Evolutionary conservation across 768 basidiomycete species (phyloP), one percentile per base, ranked within the genome.

Genomic region (Neoboletus brunneissimus): DNA sequence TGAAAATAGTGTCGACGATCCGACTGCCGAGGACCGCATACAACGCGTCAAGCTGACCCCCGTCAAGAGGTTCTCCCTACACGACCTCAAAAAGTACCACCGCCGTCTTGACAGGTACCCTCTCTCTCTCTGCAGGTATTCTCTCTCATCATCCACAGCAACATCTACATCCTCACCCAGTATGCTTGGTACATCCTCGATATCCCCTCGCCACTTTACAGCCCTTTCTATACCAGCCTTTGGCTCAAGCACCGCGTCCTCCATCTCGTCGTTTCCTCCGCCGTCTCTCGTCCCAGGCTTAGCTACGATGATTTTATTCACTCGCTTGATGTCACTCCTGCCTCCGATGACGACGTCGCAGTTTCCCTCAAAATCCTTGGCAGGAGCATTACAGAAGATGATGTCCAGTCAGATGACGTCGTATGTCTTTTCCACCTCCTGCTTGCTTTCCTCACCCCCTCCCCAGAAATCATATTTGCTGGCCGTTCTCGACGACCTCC

Each of bases 121-220:
- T 3, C 16, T 42, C 27, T 52, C n/a, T 16, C n/a, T 37, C 35
- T 41, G 3, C 18, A 15, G 11, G 7, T 44, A 20, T 46, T 2
- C 22, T 5, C 32, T 53, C 61, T 72, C 61, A 68, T n/a, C 9
- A 2, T 50, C 34, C 15, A 6, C 49, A 89, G 87, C 23, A 82
- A 83, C 56, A 79, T 89, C 3, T 89, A 85, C 57, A 69, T 90
- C 29, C 77, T 80, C 44, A 89, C 88, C 0, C 44, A 74, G 43
- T 67, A 71, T 67, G 86, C 87, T 0, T 90, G 88, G 88, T 90
- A 90, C 58, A 85, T 89, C 53, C 75, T 90, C 2, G 75, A 77
- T 12, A 56, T 58, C 2, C 85, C 88, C 0, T 77, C 81, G 0
- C 44, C 49, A 1, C 34, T 52, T 3, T 89, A 89, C 59, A 47